phyloP scores from a whole-genome alignment of 345 rosid genomes.

The Physaria fendleri region DNA sequence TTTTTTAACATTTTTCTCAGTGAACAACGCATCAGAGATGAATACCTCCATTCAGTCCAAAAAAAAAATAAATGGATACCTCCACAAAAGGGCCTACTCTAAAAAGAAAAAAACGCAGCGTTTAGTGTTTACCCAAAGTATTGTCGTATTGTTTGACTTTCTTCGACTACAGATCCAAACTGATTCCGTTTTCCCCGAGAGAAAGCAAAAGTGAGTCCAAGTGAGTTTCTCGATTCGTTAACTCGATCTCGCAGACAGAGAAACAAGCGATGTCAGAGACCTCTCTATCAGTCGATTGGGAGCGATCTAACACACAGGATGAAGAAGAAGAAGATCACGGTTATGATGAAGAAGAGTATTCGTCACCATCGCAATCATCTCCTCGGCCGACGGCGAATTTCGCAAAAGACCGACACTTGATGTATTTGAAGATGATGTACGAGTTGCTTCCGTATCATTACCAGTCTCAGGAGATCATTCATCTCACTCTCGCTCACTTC shows the following conservation, averaged over 20 bases:
- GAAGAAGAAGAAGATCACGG: constrained; percentile 3
- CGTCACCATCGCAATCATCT: constrained; percentile 22
- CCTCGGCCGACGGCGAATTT: constrained; percentile 25
- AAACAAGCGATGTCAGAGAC: constrained; percentile 19
- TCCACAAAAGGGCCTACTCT: not conserved
- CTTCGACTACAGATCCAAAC: not conserved
- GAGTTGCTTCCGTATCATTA: constrained; percentile 56
- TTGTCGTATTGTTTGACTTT: constrained; percentile 5
- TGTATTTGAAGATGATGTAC: constrained; percentile 71
- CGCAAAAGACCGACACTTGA: constrained; percentile 55
- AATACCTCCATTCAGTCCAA: no score
- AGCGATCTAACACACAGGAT: not conserved
- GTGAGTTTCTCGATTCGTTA: constrained; percentile 13
- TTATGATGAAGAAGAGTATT: constrained; percentile 30
- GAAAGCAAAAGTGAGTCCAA: constrained; percentile 2
- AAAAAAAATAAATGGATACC: no score
- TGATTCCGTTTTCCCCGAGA: not conserved
- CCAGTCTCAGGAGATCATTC: constrained; percentile 86
- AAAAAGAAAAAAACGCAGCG: constrained; percentile 8
- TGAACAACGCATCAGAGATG: no score
- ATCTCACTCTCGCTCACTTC: constrained; percentile 76
- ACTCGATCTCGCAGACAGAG: not conserved
- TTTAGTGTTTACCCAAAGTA: not conserved
- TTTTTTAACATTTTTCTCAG: no score
- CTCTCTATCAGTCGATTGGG: constrained; percentile 9